A percentile compares a stretch with the other conserved stretches of the same genome.
Evolutionary conservation across 2,329 filamentous ascomycete genomes (phyloP).

Genomic region (Pseudopithomyces chartarum): DNA sequence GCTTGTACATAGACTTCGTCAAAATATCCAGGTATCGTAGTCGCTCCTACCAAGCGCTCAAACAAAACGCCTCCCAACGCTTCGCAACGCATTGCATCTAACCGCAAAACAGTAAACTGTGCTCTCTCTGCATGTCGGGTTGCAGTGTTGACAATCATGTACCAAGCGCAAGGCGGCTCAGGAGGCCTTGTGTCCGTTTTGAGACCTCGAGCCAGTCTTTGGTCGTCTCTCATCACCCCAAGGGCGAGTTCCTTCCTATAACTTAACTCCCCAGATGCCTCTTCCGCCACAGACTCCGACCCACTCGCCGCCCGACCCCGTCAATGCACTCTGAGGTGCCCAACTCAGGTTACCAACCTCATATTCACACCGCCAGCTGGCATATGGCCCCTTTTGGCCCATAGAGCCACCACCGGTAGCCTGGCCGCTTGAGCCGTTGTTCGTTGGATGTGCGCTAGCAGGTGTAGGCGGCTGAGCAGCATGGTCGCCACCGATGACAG

Average conservation of each 20-base stretch:
- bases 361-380: slow-evolving; percentile 84
- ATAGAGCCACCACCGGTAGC: slow-evolving; percentile 42
- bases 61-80: slow-evolving; percentile 4
- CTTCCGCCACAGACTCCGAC: slow-evolving; percentile 80
- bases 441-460: slow-evolving; percentile 30
- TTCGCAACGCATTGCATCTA: neutral
- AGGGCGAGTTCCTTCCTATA: slow-evolving; percentile 37
- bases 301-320: slow-evolving; percentile 77
- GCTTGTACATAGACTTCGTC: slow-evolving; percentile 2
- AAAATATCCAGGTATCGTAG: slow-evolving; percentile 2
- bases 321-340: slow-evolving; percentile 73
- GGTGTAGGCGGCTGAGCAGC: slow-evolving; percentile 34
- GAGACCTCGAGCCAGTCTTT: no score
- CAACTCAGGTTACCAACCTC: slow-evolving; percentile 85
- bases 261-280: slow-evolving; percentile 77
- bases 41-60: neutral
- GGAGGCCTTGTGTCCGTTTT: neutral
- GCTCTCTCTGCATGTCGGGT: neutral
- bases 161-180: neutral
- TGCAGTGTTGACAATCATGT: slow-evolving; percentile 4
- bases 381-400: slow-evolving; percentile 69
- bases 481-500: slow-evolving; percentile 52
- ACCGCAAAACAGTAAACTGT: neutral
- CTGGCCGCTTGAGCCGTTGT: slow-evolving; percentile 31
- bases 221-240: neutral